Base-by-base conservation (phyloP, 176 grass and related monocot species). In the Ananas comosus region DNA sequence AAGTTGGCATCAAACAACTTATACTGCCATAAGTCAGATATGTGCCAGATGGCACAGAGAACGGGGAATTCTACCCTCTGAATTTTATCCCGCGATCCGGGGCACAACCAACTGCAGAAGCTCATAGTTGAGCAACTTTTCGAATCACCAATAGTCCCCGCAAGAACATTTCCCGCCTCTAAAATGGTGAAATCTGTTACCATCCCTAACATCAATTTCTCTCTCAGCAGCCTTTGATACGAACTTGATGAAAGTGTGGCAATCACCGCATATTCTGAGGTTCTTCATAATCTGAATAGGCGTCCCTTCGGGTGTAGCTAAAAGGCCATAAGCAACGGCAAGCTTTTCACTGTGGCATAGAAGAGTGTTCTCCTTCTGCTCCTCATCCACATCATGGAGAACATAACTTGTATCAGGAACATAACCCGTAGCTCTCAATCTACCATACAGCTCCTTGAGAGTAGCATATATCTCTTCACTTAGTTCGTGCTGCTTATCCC, bases 361-460 rank as follows among this genome's bases (percentile, higher is more conserved):
- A 80, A 90, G 79, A 33, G 72, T 72, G 52, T 64, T 86, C 78
- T 83, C 73, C 66, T 91, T 81, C 78, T 80, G 83, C 76, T 91
- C 83, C 71, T 86, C 73, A 64, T 86, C 80, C 1, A 91, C 82
- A 64, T 86, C 80, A 72, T 83, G 80, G 42, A 86, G 74, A 82
- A 86, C 87, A 77, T 77, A 77, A 79, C 80, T 81, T 9, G 80
- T 83, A 67, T 91, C 83, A 78, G 83, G 83, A 23, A 86, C 80
- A 83, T 83, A 91, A n/a, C 80, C 88, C 75, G 83, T 65, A 71
- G 78, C 47, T 72, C 72, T 86, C 63, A 86, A 64, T 59, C 28
- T 73, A 56, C 65, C 80, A 53, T 85, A 80, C 47, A 89, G 22
- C 64, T 87, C 81, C 63, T 49, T 10, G 11, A 83, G 79, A 13